Evolutionary conservation across 768 basidiomycete species (phyloP), one percentile per base, ranked within the genome.

Genomic region (Tulasnella sp.): DNA sequence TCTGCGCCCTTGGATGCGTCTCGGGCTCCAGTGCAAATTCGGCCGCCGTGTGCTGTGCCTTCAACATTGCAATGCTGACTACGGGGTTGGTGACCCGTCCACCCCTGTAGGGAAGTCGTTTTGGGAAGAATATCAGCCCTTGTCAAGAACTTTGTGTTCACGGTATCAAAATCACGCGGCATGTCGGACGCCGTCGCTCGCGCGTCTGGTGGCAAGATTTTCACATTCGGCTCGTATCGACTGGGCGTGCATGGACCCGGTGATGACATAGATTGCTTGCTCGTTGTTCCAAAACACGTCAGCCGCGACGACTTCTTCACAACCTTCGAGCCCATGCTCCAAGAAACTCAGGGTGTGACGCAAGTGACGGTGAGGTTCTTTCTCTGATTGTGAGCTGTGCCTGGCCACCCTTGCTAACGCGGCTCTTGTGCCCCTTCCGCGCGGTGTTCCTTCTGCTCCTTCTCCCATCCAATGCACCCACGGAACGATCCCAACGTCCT

Each of bases 191-290:
- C 92, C 27, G 93, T 95, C 1, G 97, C 97, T 12, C 90, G 87
- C 75, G 92, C 94, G 73, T 95, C 98, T 12, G 98, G 98, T 75
- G 98, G 97, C 81, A 97, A 99, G 88, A 99, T 99, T 84, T 99
- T 96, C 85, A 99, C 98, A 9, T 99, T 97, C 85, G 98, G 98
- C 58, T 98, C 97, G 75, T 99, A 98, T 88, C 93, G 98, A 83
- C 87, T 99, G 74, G 98, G 98, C 80, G 98, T 99, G 31, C 98
- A 99, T 85, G 95, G 95, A 18, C 98, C 97, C 46, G 94, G 95
- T 3, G 89, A 93, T 74, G 97, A 99, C 90, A 98, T 99, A 85
- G 98, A 99, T 87, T 98, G 97, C n/a, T 87, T 99, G 31, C 94
- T 95, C 84, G 97, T 99, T 46, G 98, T 97, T 48, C 98, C 98